Percentiles rank a stretch among this genome's conserved stretches.
phyloP scores from a whole-genome alignment of 2,329 filamentous ascomycete species.

The Ustilaginoidea virens region DNA sequence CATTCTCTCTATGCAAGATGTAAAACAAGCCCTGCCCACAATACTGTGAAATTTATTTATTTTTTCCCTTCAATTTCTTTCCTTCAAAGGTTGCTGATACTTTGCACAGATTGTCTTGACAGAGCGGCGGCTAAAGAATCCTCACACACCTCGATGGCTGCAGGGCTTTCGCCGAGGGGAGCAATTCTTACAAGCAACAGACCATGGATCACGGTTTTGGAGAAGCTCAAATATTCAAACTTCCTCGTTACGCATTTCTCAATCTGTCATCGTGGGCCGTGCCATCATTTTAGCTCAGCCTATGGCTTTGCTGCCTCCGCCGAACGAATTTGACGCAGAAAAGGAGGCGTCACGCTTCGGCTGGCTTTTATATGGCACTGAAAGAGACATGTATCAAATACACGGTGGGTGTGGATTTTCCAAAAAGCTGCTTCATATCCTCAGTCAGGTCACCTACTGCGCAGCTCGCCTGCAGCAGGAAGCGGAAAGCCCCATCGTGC shows the following conservation, averaged over 20 bases:
- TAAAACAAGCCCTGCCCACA: too few species aligned
- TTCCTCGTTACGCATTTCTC: conserved; percentile 18
- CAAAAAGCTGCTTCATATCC: conserved; percentile 20
- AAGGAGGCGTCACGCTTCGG: conserved; percentile 18
- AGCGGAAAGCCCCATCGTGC: conserved; percentile 15
- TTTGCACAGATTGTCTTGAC: conserved; percentile 18
- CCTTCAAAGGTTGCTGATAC: too few species aligned
- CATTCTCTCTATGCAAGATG: conserved; percentile 24
- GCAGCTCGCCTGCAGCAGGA: conserved; percentile 19
- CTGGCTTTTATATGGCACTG: conserved; percentile 23
- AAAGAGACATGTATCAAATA: conserved; percentile 19
- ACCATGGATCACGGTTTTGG: conserved; percentile 22
- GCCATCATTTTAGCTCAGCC: conserved; percentile 23
- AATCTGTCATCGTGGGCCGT: conserved; percentile 23
- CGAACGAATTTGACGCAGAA: conserved; percentile 13
- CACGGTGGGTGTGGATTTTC: conserved; percentile 27
- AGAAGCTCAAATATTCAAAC: conserved; percentile 17
- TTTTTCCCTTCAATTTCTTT: not conserved
- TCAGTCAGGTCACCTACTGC: conserved; percentile 23
- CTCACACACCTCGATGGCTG: conserved; percentile 20
- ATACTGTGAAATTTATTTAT: too few species aligned
- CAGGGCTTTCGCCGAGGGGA: conserved; percentile 21
- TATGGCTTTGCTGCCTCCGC: conserved; percentile 18
- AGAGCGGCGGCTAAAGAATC: conserved; percentile 19
- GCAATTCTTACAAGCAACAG: conserved; percentile 17